Base-by-base conservation (phyloP, 2,329 filamentous ascomycete species). In the Didymella sp. region DNA sequence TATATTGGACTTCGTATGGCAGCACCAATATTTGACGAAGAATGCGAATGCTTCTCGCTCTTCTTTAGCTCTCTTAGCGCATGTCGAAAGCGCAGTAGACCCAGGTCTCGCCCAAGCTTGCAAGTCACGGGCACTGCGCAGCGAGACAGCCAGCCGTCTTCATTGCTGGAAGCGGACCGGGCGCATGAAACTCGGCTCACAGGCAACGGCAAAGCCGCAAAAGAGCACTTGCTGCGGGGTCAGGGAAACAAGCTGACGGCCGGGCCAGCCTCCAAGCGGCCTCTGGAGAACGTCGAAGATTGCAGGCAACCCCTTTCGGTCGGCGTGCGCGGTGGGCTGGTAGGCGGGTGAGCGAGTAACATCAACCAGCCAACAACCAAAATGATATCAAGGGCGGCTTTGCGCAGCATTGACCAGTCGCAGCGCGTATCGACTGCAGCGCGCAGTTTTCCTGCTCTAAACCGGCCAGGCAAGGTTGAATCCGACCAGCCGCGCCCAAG, bases 371-470 rank as follows among this genome's bases (percentile, higher is more conserved):
- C 48, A 44, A 41, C 54, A 57, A 15, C 48, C 48, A 30, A 13
- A 57, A 19, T 49, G 54, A 57, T 48, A 48, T 52, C 54, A 52
- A 57, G 54, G 54, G 54, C 48, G 48, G 49, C 31, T 52, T 52
- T 52, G 37, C 35, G 48, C 48, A 57, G 54, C 38, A 40, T 41
- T 37, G 54, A 40, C 54, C 54, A 57, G 54, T 57, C 44, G 54
- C 49, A 57, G 38, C 24, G 52, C 54, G 48, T 27, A 37, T 33
- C 30, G 31, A 51, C 43, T 52, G 48, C 44, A 52, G 44, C 48
- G 54, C 54, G 48, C 54, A 57, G 52, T 52, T 48, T 52, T 30
- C 47, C 17, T 44, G 38, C 48, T 57, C 48, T 37, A 51, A 52
- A 52, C 48, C 31, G 44, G 48, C 47, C 48, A 52, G 54, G 43